These are phyloP conservation scores for Annulohypoxylon stygium DNA, from an alignment of 495 filamentous ascomycete genomes.

Conservation along the genomic window DNA sequence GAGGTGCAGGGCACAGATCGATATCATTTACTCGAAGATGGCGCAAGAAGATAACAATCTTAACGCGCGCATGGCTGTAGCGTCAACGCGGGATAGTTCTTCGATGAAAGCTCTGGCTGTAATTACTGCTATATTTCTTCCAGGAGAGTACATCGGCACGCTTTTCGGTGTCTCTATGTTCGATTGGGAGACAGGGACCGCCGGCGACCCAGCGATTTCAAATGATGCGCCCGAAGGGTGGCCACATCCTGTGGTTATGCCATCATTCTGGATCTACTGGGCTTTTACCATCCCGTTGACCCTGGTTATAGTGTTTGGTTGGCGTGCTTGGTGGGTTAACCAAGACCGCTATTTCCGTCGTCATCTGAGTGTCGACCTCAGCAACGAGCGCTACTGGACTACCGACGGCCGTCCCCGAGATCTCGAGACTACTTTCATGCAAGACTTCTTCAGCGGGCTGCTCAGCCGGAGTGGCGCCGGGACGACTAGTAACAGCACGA, in stretches of 20 bases:
- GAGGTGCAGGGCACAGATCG: conserved; percentile 53
- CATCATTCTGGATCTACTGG: conserved; percentile 55
- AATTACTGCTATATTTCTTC: conserved; percentile 53
- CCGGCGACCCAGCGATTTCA: conserved; percentile 43
- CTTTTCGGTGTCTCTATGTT: conserved; percentile 55
- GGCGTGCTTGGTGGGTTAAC: conserved; percentile 55
- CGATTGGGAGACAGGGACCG: conserved; percentile 47
- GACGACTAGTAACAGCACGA: conserved; percentile 41
- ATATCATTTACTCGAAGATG: conserved; percentile 56
- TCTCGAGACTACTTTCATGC: conserved; percentile 50
- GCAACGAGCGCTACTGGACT: conserved; percentile 55
- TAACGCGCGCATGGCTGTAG: conserved; percentile 54
- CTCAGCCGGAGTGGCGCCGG: conserved; percentile 45
- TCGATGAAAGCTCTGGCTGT: conserved; percentile 55
- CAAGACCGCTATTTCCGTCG: conserved; percentile 53
- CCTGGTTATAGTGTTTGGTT: conserved; percentile 46
- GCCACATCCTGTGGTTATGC: conserved; percentile 47
- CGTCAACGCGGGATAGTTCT: conserved; percentile 53
- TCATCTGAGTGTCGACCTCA: conserved; percentile 52
- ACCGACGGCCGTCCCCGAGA: conserved; percentile 49
- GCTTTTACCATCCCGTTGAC: conserved; percentile 52
- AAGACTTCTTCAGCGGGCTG: conserved; percentile 52
- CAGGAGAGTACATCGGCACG: conserved; percentile 54
- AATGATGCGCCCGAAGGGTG: conserved; percentile 33
- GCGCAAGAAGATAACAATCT: conserved; percentile 55